Evolutionary conservation across 768 basidiomycete species (phyloP), one percentile per base, ranked within the genome.

Genomic region (Hericium rajendrae): DNA sequence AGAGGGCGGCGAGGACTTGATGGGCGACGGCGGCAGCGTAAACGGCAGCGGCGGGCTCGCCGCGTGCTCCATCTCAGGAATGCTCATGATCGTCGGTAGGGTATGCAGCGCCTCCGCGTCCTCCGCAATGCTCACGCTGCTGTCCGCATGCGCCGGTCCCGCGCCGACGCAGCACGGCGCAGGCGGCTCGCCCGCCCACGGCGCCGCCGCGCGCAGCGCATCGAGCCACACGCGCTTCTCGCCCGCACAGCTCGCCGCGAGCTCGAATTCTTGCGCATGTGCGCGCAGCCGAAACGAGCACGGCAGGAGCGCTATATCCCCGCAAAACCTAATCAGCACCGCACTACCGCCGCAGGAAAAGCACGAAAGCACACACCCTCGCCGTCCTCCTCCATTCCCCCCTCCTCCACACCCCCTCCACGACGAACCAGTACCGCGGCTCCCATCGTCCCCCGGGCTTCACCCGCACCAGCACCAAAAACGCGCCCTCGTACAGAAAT

Each of bases 141-240:
- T 41, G 40, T 41, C 18, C 2, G 15, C 18, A 11, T 41, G 13
- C 11, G 18, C 18, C 6, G 15, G 13, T 6, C 40, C 40, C 15
- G 18, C 18, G 40, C 40, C 40, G 40, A 15, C 43, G 54, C 43
- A 20, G 56, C 57, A 11, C 57, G 51, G 59, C 80, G 75, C 38
- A 73, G 68, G 51, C 76, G 78, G 52, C 61, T 86, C 85, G 24
- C 57, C 60, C 40, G 79, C 76, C 38, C 64, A 71, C 82, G 86
- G 87, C 4, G 70, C 59, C 13, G 85, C 77, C 48, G 80, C 75
- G 56, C 72, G 75, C 51, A 97, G 81, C 5, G 83, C 82, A 37
- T 74, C 72, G 55, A 94, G 72, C 95, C 95, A 98, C n/a, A 88
- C 74, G 26, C 83, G 80, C 73, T 92, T 94, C 71, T 98, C 95